Evolutionary conservation across 495 filamentous ascomycete genomes (phyloP), one percentile per base, ranked within the genome.

Genomic region (Lindgomyces ingoldianus): DNA sequence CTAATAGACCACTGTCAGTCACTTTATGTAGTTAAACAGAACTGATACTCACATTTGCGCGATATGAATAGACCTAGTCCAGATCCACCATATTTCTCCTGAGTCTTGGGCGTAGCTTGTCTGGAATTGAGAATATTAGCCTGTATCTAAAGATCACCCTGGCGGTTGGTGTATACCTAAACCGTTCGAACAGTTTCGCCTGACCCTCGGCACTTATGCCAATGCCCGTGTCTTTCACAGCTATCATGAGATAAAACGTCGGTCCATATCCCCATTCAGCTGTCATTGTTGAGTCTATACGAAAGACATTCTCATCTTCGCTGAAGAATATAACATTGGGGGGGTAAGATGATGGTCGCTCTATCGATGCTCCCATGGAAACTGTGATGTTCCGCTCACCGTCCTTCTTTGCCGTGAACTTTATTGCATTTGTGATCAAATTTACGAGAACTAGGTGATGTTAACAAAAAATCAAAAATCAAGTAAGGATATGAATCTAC

Each of bases 1-100:
- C 65, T 69, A 6, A 22, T 8, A 60, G 8, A 3, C n/a, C n/a
- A n/a, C n/a, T n/a, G n/a, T n/a, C n/a, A n/a, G n/a, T n/a, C n/a
- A n/a, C n/a, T n/a, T n/a, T n/a, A n/a, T n/a, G n/a, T n/a, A n/a
- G n/a, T n/a, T n/a, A n/a, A n/a, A n/a, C n/a, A n/a, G n/a, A n/a
- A n/a, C 14, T 19, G 14, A 21, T 2, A 36, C 56, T 69, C 66
- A 48, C 74, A 60, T 57, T 77, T 73, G 27, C 75, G 60, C n/a
- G 65, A 70, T 26, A 77, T 77, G 60, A 74, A 74, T 11, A 76
- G 68, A 16, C 75, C 75, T 21, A 77, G 57, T n/a, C 75, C 75
- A 29, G 70, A 71, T 4, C 75, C 75, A 25, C 75, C 75, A 50
- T 77, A 77, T 2, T 64, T 65, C 39, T 71, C 72, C 27, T 66